A percentile compares a stretch with the other conserved stretches of the same genome.
Conservation (phyloP, 2,329 filamentous ascomycete species). For the Juglanconis juglandina region DNA sequence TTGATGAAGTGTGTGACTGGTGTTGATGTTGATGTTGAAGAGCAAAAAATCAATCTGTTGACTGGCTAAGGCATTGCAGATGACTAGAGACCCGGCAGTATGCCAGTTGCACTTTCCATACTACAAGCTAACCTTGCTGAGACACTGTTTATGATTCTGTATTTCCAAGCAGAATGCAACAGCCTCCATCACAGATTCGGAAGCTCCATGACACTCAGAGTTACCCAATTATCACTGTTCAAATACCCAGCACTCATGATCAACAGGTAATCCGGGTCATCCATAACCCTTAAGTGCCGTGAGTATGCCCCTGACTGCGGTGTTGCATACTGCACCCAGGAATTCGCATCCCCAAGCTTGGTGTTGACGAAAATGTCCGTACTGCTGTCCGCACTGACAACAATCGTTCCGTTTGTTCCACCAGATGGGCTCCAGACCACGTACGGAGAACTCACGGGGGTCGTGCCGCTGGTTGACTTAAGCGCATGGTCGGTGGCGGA, state of each 20-base stretch:
- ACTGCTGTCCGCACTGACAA: conserved; percentile 35
- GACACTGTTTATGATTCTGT: no score
- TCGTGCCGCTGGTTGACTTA: conserved; percentile 25
- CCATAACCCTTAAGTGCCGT: conserved; percentile 31
- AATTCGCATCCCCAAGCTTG: conserved; percentile 32
- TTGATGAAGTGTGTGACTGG: no score
- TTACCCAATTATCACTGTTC: conserved; percentile 42
- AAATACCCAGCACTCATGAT: conserved; percentile 43
- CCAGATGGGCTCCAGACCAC: conserved; percentile 41
- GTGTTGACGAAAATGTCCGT: conserved; percentile 40
- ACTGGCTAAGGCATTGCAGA: no score
- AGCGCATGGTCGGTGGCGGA: conserved; percentile 30
- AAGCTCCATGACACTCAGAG: conserved; percentile 31
- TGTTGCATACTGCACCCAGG: conserved; percentile 34
- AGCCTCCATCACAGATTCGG: background rate
- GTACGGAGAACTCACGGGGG: conserved; percentile 38
- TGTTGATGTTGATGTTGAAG: no score
- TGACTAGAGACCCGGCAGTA: no score
- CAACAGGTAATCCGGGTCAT: conserved; percentile 32
- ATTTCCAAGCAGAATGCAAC: no score
- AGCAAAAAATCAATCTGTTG: no score
- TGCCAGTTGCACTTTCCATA: no score
- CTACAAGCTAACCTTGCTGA: no score
- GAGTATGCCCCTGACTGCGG: conserved; percentile 36
- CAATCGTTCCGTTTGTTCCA: conserved; percentile 40